Evolutionary conservation across 2,329 filamentous ascomycete species (phyloP).

Genomic region (Nigrograna mackinnonii): DNA sequence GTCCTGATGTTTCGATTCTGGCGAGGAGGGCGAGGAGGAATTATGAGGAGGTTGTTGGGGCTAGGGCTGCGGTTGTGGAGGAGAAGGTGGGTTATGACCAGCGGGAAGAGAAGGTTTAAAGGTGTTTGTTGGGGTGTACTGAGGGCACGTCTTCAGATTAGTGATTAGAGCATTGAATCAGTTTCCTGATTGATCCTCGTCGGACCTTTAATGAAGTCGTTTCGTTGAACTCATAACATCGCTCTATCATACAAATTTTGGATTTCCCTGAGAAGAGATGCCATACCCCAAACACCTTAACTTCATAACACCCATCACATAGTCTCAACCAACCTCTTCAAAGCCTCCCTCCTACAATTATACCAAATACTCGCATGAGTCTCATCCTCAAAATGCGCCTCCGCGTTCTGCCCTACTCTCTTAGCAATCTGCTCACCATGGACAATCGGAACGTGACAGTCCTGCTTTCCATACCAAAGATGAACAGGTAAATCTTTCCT

Average conservation of each 20-base stretch:
- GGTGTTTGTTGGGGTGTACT: no score
- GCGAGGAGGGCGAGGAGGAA: neutral
- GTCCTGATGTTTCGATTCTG: neutral
- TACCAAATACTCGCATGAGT: conserved; percentile 32
- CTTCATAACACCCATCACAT: conserved; percentile 4
- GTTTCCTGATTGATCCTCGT: no score
- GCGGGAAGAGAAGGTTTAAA: neutral
- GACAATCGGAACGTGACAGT: conserved; percentile 35
- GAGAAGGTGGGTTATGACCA: neutral
- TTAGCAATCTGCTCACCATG: conserved; percentile 36
- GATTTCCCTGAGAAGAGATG: no score
- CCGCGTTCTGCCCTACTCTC: conserved; percentile 31
- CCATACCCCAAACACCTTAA: no score
- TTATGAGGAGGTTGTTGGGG: neutral
- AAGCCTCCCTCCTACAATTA: conserved; percentile 18
- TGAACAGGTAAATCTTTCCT: conserved; percentile 37
- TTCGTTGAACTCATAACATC: no score
- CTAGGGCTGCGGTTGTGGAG: neutral
- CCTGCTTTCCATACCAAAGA: conserved; percentile 41
- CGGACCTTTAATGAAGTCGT: no score
- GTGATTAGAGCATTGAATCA: no score
- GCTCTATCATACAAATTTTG: no score
- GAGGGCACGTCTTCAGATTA: no score
- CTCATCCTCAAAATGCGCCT: conserved; percentile 36
- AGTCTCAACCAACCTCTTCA: conserved; percentile 15